These are phyloP conservation scores for Chaetomiaceae sp. DNA, from an alignment of 2,329 filamentous ascomycete genomes.

Conservation along the genomic window DNA sequence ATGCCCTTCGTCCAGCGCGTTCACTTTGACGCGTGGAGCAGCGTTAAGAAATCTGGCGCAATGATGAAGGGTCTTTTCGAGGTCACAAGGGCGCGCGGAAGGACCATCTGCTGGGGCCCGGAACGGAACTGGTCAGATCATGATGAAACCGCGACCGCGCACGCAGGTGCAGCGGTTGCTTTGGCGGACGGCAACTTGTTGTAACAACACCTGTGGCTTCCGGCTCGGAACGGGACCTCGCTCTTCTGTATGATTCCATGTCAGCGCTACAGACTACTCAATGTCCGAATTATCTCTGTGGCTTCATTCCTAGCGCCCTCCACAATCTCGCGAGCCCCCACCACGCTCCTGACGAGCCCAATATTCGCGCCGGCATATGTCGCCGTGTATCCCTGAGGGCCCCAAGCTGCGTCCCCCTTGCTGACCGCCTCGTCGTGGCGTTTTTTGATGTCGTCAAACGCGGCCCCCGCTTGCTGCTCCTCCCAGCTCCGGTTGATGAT, in stretches of 20 bases:
- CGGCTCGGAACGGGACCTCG: not conserved
- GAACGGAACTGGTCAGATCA: slow-evolving; percentile 61
- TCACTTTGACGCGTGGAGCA: slow-evolving; percentile 65
- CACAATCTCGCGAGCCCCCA: slow-evolving; percentile 37
- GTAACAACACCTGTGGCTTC: no score
- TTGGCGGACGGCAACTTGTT: not conserved
- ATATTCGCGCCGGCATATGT: slow-evolving; percentile 46
- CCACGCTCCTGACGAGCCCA: slow-evolving; percentile 40
- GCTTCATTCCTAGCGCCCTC: slow-evolving; percentile 30
- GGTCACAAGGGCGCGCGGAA: slow-evolving; percentile 43
- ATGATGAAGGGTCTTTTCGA: slow-evolving; percentile 60
- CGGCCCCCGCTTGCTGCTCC: slow-evolving; percentile 33
- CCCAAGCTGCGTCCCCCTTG: slow-evolving; percentile 42
- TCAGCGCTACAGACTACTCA: slow-evolving; percentile 9
- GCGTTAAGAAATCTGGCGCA: slow-evolving; percentile 59
- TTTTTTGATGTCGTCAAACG: slow-evolving; percentile 42
- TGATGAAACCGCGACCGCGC: slow-evolving; percentile 34
- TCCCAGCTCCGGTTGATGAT: slow-evolving; percentile 37
- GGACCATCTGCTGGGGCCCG: slow-evolving; percentile 61
- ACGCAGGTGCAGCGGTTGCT: not conserved
- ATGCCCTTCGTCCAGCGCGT: slow-evolving; percentile 54
- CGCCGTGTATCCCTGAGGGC: slow-evolving; percentile 42
- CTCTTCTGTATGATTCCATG: not conserved
- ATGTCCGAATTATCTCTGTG: slow-evolving; percentile 16
- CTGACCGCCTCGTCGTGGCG: slow-evolving; percentile 38